phyloP scores from a whole-genome alignment of 2,329 filamentous ascomycete genomes.

The Diaporthe sp. region DNA sequence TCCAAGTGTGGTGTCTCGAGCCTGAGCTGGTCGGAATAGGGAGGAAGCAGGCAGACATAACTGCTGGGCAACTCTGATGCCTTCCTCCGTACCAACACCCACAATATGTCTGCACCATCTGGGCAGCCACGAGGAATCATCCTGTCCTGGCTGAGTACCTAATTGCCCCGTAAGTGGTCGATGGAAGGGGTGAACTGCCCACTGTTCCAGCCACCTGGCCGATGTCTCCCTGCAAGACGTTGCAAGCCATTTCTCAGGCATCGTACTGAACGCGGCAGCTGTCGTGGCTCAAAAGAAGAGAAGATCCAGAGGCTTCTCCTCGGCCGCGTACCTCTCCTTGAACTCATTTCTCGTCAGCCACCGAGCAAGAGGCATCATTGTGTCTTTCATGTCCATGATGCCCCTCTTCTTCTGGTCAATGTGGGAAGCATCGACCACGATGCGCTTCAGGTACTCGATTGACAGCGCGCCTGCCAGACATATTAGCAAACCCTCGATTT shows the following conservation, averaged over 20 bases:
- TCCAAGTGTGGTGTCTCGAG: not conserved
- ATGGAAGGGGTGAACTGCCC: not conserved
- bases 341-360: conserved; percentile 81
- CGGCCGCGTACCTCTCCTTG: conserved; percentile 75
- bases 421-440: conserved; percentile 80
- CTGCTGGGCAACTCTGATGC: not conserved
- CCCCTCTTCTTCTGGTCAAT: conserved; percentile 96
- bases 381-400: conserved; percentile 95
- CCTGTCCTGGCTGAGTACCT: not conserved
- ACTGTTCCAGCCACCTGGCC: not conserved
- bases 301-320: conserved; percentile 71
- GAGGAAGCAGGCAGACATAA: not conserved
- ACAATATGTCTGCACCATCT: not conserved
- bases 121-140: not conserved
- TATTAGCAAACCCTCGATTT: conserved; percentile 39
- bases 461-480: conserved; percentile 35
- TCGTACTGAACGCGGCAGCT: not conserved
- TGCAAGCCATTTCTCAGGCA: not conserved
- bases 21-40: not conserved
- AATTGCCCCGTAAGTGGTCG: not conserved
- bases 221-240: not conserved
- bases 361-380: conserved; percentile 82
- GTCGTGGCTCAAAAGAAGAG: conserved; percentile 72
- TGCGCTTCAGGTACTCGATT: conserved; percentile 40
- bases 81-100: not conserved